phyloP scores from a whole-genome alignment of 2,329 filamentous ascomycete species.

The Dactylonectria estremocensis region DNA sequence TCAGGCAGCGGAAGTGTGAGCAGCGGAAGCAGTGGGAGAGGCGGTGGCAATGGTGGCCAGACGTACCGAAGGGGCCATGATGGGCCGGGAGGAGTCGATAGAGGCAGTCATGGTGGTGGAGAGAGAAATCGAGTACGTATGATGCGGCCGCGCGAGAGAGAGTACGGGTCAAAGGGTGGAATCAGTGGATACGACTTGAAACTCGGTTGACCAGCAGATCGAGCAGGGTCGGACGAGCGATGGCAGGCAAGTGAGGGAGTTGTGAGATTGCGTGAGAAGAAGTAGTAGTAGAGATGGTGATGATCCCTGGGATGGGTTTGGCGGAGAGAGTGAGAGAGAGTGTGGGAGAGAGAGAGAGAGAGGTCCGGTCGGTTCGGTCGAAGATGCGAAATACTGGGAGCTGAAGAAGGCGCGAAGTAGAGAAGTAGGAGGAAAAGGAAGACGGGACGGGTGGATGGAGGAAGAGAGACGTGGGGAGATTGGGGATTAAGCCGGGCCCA shows the following conservation, averaged over 20 bases:
- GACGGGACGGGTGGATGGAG: conserved; percentile 4
- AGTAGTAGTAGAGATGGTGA: no score
- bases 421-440: conserved; percentile 12
- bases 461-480: conserved; percentile 20
- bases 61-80: conserved; percentile 76
- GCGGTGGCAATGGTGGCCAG: conserved; percentile 27
- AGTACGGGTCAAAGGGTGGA: conserved; percentile 11
- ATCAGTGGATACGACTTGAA: conserved; percentile 33
- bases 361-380: conserved; percentile 8
- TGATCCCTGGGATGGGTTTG: no score
- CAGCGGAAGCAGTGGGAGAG: conserved; percentile 1
- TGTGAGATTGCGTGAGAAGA: conserved; percentile 17
- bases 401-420: neutral
- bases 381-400: neutral
- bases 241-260: conserved; percentile 2
- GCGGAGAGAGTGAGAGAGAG: neutral
- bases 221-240: neutral
- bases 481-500: conserved; percentile 28
- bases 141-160: conserved; percentile 16
- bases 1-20: neutral
- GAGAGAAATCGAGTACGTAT: conserved; percentile 40
- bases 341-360: neutral
- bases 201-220: conserved; percentile 21
- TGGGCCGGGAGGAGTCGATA: conserved; percentile 73
- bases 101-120: conserved; percentile 67